A percentile compares a stretch with the other conserved stretches of the same genome.
phyloP scores from a whole-genome alignment of 2,329 filamentous ascomycete genomes.

The Xylaria sp. region DNA sequence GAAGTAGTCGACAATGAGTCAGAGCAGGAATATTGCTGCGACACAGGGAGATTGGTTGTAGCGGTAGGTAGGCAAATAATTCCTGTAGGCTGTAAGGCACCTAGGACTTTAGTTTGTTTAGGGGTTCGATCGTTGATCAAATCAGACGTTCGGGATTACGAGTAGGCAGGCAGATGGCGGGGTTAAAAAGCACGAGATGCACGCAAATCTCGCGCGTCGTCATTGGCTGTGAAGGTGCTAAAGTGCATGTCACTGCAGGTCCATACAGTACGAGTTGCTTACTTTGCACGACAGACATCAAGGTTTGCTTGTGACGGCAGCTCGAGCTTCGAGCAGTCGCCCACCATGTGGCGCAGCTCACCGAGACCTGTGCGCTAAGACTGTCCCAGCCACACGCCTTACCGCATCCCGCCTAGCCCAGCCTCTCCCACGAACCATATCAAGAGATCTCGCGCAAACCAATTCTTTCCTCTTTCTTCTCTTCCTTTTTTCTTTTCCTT shows the following conservation, averaged over 20 bases:
- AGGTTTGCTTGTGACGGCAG: not conserved
- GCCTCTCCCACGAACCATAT: not conserved
- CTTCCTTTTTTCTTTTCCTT: constrained; percentile 24
- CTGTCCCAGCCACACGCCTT: not conserved
- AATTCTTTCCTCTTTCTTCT: not conserved
- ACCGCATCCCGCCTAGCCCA: not conserved
- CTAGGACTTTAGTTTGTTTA: not conserved
- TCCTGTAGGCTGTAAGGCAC: not conserved
- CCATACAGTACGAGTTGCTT: not conserved
- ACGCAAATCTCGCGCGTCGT: not conserved
- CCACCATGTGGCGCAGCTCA: not conserved
- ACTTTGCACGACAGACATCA: not conserved
- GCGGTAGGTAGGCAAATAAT: not conserved
- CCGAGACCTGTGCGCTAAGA: not conserved
- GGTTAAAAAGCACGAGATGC: not conserved
- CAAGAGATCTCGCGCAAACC: not conserved
- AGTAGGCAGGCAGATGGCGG: not conserved
- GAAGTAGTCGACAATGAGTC: not conserved
- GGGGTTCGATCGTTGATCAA: too few species aligned
- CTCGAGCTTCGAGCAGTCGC: too few species aligned
- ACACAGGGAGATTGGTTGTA: not conserved
- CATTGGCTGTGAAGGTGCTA: not conserved
- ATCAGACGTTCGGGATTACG: too few species aligned
- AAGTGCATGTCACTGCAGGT: not conserved
- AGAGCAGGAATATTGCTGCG: not conserved